Base-by-base conservation (phyloP, 805 yeast species). In the Candida alai region DNA sequence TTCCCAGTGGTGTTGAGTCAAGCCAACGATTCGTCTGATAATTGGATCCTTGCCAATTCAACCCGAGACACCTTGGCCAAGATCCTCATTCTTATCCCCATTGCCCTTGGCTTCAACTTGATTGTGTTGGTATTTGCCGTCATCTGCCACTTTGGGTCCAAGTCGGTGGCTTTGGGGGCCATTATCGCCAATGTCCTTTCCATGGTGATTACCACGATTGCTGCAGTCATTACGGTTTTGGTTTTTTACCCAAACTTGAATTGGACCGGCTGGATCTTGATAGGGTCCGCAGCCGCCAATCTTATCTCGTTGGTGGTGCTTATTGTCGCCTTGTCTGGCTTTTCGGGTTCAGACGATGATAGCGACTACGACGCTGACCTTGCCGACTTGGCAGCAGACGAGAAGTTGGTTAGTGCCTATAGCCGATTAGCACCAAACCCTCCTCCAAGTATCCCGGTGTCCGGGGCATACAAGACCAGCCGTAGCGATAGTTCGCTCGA, bases 241-340 rank as follows among this genome's bases (percentile, higher is more conserved):
- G 59, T 76, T 11, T 84, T 80, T 52, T 72, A 66, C 45, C 93
- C 93, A 6, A 63, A 78, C 41, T 66, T 80, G 12, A 58, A 68
- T 5, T 84, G 89, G 89, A 68, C 78, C n/a, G 68, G 80, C 6
- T 84, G 90, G 89, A 52, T 80, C 21, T 63, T 80, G 48, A 69
- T 83, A 19, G 87, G 82, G 1, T 72, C 85, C 4, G 81, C 84
- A 9, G 80, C 68, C 0, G 56, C 78, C 35, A 68, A 70, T 36
- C 58, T 84, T 38, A 35, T 77, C 2, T 57, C 78, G 2, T 40
- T 80, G 2, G 73, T 83, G 5, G 53, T 76, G 26, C 59, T 73
- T 19, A 65, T 73, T 32, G 37, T 62, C 12, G 47, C 53, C 4
- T 49, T 56, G 26, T 47, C 47, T 19, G 44, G 74, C 18, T 67